phyloP scores from a whole-genome alignment of 2,329 filamentous ascomycete species.

The Diplodia corticola region DNA sequence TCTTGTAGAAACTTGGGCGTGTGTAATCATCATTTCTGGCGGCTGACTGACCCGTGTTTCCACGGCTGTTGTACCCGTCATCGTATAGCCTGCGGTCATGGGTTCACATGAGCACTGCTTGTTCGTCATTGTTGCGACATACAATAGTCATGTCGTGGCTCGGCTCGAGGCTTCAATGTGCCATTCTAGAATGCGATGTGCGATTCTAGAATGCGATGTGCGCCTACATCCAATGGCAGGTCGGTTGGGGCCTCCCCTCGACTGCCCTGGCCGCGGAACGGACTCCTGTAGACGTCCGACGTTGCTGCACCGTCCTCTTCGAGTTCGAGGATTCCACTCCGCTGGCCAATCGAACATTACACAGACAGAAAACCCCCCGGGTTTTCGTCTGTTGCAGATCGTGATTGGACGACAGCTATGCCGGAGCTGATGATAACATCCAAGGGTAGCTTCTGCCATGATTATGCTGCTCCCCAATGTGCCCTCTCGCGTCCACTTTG shows the following conservation, averaged over 20 bases:
- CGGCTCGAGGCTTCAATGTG: neutral
- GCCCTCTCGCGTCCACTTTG: too few relatives aligned
- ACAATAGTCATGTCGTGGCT: neutral
- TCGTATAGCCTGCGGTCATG: too few relatives aligned
- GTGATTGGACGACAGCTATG: neutral
- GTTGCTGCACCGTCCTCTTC: neutral
- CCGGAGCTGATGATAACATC: neutral
- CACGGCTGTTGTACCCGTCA: too few relatives aligned
- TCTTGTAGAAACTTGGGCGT: too few relatives aligned
- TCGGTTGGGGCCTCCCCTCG: neutral
- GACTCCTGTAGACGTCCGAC: slow-evolving; percentile 14
- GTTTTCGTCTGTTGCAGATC: neutral
- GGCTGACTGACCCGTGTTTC: too few relatives aligned
- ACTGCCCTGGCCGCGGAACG: too few relatives aligned
- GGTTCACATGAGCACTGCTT: too few relatives aligned
- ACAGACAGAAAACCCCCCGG: neutral
- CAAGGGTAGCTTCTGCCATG: neutral
- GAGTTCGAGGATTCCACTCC: neutral
- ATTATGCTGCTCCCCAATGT: neutral
- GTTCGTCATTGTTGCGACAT: neutral
- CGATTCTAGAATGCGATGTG: neutral
- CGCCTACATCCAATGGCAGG: neutral
- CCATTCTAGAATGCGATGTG: neutral
- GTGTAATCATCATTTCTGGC: too few relatives aligned
- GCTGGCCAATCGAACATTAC: neutral